phyloP scores from a whole-genome alignment of 2,329 filamentous ascomycete genomes.

The Diaporthe sp. region DNA sequence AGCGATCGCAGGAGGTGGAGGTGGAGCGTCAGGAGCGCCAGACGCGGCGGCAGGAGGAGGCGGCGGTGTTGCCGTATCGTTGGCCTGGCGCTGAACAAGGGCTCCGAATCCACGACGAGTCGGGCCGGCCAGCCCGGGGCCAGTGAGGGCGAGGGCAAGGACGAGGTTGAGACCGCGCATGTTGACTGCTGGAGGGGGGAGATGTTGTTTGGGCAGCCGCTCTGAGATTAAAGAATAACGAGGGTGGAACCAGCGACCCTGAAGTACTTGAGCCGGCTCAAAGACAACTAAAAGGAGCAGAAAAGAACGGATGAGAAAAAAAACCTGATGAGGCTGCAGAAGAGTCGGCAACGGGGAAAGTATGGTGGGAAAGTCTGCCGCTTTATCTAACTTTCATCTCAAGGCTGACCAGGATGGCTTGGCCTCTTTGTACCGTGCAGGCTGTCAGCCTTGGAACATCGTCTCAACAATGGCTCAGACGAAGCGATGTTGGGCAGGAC shows the following conservation, averaged over 20 bases:
- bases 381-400: slow-evolving; percentile 29
- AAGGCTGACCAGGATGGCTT: slow-evolving; percentile 23
- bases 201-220: not conserved
- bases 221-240: slow-evolving; percentile 16
- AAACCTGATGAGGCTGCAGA: slow-evolving; percentile 21
- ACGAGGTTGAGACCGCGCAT: slow-evolving; percentile 20
- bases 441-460: slow-evolving; percentile 17
- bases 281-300: not conserved
- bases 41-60: slow-evolving; percentile 3
- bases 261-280: slow-evolving; percentile 21
- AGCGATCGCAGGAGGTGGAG: not conserved
- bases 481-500: slow-evolving; percentile 22
- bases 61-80: not conserved
- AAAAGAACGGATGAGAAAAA: slow-evolving; percentile 27
- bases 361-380: slow-evolving; percentile 4
- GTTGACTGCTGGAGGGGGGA: not conserved
- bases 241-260: slow-evolving; percentile 29
- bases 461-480: slow-evolving; percentile 24
- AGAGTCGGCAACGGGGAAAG: not conserved
- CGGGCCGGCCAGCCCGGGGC: not conserved
- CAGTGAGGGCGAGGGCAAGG: not conserved
- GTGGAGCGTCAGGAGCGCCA: not conserved
- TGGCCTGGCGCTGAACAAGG: not conserved
- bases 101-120: slow-evolving; percentile 11
- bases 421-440: not conserved